phyloP scores from a whole-genome alignment of 1,139 yeast genomes.

The Wickerhamiella pararugosa region DNA sequence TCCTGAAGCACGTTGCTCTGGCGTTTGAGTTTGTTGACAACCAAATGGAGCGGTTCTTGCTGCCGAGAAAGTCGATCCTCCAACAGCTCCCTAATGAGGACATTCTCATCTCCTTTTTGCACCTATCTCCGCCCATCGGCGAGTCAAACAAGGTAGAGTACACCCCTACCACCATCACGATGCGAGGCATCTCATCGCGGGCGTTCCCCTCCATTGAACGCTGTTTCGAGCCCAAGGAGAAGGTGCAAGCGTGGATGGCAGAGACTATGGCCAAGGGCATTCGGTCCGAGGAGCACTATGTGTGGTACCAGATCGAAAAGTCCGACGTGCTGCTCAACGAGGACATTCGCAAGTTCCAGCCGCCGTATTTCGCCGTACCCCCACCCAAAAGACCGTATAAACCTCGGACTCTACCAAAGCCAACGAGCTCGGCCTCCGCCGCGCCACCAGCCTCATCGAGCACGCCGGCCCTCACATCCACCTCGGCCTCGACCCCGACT shows the following conservation, averaged over 20 bases:
- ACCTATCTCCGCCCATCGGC: conserved; percentile 18
- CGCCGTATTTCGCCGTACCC: conserved; percentile 19
- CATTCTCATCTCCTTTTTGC: conserved; percentile 46
- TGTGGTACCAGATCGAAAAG: conserved; percentile 82
- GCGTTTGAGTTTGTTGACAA: conserved; percentile 77
- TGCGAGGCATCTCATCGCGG: conserved; percentile 49
- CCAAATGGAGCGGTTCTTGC: conserved; percentile 52
- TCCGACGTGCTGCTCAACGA: conserved; percentile 38
- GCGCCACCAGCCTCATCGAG: not conserved
- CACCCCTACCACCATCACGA: conserved; percentile 48
- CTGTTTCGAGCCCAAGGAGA: conserved; percentile 44
- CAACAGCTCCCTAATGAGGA: conserved; percentile 44
- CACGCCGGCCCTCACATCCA: not conserved
- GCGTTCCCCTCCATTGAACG: conserved; percentile 55
- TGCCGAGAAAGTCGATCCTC: conserved; percentile 64
- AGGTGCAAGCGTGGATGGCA: conserved; percentile 48
- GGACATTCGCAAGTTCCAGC: conserved; percentile 18
- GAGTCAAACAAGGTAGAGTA: conserved; percentile 16
- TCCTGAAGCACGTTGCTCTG: conserved; percentile 51
- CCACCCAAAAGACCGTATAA: conserved; percentile 21
- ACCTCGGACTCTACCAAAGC: conserved; percentile 14
- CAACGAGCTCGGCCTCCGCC: not conserved
- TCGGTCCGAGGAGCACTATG: conserved; percentile 43
- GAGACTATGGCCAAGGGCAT: conserved; percentile 44
- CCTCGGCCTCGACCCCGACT: not conserved